Conservation (phyloP, 768 basidiomycete genomes). For the Gelatoporia subvermispora region DNA sequence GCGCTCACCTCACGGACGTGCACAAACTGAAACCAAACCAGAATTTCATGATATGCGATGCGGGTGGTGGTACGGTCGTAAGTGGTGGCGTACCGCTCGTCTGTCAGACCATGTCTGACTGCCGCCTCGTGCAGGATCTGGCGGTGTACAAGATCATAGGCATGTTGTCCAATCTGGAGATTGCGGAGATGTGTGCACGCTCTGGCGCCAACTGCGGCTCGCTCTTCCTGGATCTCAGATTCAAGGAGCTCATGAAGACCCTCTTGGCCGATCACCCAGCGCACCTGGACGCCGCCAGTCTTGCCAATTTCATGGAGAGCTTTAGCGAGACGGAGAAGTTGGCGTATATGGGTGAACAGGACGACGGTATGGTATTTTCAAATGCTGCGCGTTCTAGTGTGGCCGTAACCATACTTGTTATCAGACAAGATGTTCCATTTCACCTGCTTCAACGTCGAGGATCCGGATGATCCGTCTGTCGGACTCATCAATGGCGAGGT, state of each 20-base stretch:
- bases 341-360: slow-evolving; percentile 61
- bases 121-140: slow-evolving; percentile 30
- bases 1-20: slow-evolving; percentile 73
- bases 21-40: slow-evolving; percentile 77
- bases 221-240: slow-evolving; percentile 82
- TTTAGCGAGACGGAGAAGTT: slow-evolving; percentile 89
- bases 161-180: slow-evolving; percentile 75
- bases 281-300: slow-evolving; percentile 74
- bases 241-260: slow-evolving; percentile 74
- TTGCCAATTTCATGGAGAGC: slow-evolving; percentile 85
- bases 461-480: slow-evolving; percentile 73
- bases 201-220: slow-evolving; percentile 87
- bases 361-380: slow-evolving; percentile 55
- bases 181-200: slow-evolving; percentile 85
- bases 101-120: not conserved
- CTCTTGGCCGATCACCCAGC: slow-evolving; percentile 80
- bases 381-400: not conserved
- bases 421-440: slow-evolving; percentile 82
- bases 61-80: slow-evolving; percentile 74
- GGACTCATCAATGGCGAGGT: slow-evolving; percentile 82
- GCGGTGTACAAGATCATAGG: slow-evolving; percentile 66
- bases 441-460: slow-evolving; percentile 85
- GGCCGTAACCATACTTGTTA: not conserved
- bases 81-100: slow-evolving; percentile 15
- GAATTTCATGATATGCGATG: slow-evolving; percentile 90